These are phyloP conservation scores for Melastoma candidum DNA, from an alignment of 441 rosid genomes.

Conservation along the genomic window DNA sequence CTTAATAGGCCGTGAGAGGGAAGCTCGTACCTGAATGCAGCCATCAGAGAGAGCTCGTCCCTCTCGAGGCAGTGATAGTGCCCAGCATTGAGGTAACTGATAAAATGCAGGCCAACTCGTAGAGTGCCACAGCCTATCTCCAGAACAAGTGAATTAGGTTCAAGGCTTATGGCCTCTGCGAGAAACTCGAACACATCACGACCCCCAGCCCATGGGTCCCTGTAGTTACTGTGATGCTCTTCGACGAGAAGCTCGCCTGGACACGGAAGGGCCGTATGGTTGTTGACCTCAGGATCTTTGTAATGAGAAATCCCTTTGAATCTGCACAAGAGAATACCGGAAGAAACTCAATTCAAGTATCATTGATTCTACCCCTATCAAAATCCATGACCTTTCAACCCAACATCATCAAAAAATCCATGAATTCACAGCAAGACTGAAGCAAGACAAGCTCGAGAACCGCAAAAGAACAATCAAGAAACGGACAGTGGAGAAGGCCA, in stretches of 20 bases:
- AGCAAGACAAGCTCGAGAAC: too few relatives aligned
- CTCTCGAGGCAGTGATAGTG: conserved; percentile 82
- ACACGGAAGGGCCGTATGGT: conserved; percentile 78
- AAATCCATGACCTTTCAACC: too few relatives aligned
- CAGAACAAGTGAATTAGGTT: conserved; percentile 56
- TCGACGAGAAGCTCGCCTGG: conserved; percentile 95
- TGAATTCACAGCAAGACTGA: too few relatives aligned
- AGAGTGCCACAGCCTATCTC: conserved; percentile 96
- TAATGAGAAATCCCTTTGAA: conserved; percentile 93
- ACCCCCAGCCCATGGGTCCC: conserved; percentile 99
- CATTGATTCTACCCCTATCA: too few relatives aligned
- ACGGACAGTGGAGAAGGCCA: too few relatives aligned
- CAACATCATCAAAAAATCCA: too few relatives aligned
- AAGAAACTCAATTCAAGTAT: too few relatives aligned
- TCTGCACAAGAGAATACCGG: conserved; percentile 24
- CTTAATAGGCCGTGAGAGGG: conserved; percentile 86
- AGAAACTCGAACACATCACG: conserved; percentile 89
- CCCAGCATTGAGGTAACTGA: conserved; percentile 49
- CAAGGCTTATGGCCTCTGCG: conserved; percentile 47
- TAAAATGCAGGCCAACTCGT: conserved; percentile 88
- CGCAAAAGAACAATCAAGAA: too few relatives aligned
- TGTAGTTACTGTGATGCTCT: conserved; percentile 94
- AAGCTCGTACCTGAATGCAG: conserved; percentile 87
- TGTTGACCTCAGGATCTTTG: conserved; percentile 50
- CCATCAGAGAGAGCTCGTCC: conserved; percentile 92